phyloP scores from a whole-genome alignment of 75 land plant species.

The Selaginella tamariscina region DNA sequence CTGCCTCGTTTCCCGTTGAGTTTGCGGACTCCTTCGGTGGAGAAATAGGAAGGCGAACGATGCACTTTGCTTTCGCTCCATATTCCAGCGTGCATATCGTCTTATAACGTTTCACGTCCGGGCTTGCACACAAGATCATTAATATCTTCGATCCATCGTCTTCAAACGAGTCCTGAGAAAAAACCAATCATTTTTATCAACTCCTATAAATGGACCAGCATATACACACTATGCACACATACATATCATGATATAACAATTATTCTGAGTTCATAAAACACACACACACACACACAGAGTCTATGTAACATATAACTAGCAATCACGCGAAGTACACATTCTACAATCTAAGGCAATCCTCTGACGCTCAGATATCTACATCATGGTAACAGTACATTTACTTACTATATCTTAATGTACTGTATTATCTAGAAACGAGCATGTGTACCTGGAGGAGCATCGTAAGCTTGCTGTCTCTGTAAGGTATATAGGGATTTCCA shows the following conservation, averaged over 20 bases:
- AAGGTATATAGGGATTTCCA: slow-evolving; percentile 89
- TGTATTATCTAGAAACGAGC: no score
- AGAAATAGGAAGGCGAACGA: slow-evolving; percentile 52
- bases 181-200: no score
- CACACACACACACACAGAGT: no score
- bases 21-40: slow-evolving; percentile 35
- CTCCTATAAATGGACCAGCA: no score
- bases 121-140: slow-evolving; percentile 87
- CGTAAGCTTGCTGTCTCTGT: slow-evolving; percentile 90
- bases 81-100: slow-evolving; percentile 75
- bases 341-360: no score
- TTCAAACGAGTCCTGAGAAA: slow-evolving; percentile 78
- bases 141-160: slow-evolving; percentile 71
- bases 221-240: no score
- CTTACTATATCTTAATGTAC: no score
- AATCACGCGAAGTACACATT: no score
- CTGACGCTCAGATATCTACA: no score
- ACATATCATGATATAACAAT: no score
- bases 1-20: slow-evolving; percentile 21
- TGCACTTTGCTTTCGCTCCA: slow-evolving; percentile 90
- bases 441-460: slow-evolving; percentile 90
- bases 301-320: no score
- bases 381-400: no score
- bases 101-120: slow-evolving; percentile 68
- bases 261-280: background rate